Evolutionary conservation across 352 stramenopile species (phyloP).

Genomic region (Phytophthora macrochlamydospora): DNA sequence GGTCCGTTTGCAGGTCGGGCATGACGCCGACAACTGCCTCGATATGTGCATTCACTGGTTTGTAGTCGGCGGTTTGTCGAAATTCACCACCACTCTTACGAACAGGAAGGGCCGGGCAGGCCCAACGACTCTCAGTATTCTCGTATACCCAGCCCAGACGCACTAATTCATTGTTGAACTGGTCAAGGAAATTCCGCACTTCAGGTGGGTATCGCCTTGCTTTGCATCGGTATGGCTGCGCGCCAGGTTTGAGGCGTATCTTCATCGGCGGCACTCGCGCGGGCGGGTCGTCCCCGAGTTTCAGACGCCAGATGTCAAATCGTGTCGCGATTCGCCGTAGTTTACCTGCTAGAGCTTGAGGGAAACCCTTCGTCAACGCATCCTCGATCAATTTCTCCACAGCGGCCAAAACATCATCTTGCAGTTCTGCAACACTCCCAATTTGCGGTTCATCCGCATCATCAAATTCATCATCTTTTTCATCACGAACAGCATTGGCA

Average conservation of each 20-base stretch:
- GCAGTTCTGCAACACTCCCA: neutral
- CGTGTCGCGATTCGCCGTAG: constrained; percentile 3
- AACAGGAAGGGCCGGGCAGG: constrained; percentile 22
- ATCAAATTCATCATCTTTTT: constrained; percentile 13
- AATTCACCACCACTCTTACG: constrained; percentile 18
- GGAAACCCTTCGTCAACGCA: constrained; percentile 4
- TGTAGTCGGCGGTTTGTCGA: constrained; percentile 32
- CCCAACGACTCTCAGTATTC: constrained; percentile 25
- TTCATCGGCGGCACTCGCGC: constrained; percentile 23
- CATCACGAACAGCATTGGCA: constrained; percentile 2
- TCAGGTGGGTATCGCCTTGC: constrained; percentile 25
- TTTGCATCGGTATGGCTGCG: constrained; percentile 25
- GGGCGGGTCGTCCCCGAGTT: constrained; percentile 23
- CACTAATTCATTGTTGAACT: constrained; percentile 28
- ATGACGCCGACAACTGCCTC: constrained; percentile 33
- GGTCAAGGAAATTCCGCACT: constrained; percentile 17
- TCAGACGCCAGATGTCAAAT: constrained; percentile 14
- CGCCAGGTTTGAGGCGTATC: constrained; percentile 20
- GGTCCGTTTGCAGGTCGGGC: constrained; percentile 22
- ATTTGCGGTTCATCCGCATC: constrained; percentile 3
- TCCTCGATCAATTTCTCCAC: constrained; percentile 4
- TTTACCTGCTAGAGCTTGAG: neutral
- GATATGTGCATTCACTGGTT: constrained; percentile 17
- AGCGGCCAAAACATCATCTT: neutral
- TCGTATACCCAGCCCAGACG: constrained; percentile 30